Evolutionary conservation across 2,329 filamentous ascomycete genomes (phyloP).

Genomic region (Teratosphaeria nubilosa): DNA sequence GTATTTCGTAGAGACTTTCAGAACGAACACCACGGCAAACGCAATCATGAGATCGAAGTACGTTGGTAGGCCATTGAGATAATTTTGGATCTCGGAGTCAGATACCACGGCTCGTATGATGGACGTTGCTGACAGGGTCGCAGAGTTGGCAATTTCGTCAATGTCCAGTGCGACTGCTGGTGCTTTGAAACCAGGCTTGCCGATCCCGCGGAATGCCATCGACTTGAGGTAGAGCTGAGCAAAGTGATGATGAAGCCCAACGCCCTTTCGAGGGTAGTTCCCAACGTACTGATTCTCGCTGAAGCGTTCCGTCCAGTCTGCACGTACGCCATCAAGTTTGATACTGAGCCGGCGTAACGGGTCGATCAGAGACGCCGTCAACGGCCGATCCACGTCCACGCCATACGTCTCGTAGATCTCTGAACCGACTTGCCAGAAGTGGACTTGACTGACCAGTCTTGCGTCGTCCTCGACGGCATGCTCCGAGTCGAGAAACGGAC

Average conservation of each 20-base stretch:
- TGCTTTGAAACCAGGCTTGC: constrained; percentile 14
- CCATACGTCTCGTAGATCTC: constrained; percentile 22
- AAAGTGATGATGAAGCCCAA: constrained; percentile 20
- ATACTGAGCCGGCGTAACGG: constrained; percentile 21
- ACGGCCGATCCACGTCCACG: constrained; percentile 19
- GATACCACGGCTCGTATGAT: constrained; percentile 16
- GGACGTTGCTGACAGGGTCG: constrained; percentile 17
- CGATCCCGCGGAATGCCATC: constrained; percentile 17
- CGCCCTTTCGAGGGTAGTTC: constrained; percentile 20
- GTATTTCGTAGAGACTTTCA: constrained; percentile 23
- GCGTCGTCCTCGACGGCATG: constrained; percentile 23
- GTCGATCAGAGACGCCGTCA: constrained; percentile 22
- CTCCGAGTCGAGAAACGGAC: constrained; percentile 24
- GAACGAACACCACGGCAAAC: constrained; percentile 21
- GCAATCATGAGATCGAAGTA: constrained; percentile 25
- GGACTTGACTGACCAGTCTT: constrained; percentile 18
- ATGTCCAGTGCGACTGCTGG: constrained; percentile 18
- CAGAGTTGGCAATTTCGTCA: constrained; percentile 19
- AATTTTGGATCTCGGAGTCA: constrained; percentile 18
- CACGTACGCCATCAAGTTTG: constrained; percentile 16
- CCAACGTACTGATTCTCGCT: constrained; percentile 16
- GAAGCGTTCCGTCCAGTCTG: constrained; percentile 19
- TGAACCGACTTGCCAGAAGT: constrained; percentile 17
- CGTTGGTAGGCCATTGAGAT: constrained; percentile 21
- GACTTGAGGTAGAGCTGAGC: constrained; percentile 21